Conservation (phyloP, 495 filamentous ascomycete species). For the Penicillium bovifimosum region DNA sequence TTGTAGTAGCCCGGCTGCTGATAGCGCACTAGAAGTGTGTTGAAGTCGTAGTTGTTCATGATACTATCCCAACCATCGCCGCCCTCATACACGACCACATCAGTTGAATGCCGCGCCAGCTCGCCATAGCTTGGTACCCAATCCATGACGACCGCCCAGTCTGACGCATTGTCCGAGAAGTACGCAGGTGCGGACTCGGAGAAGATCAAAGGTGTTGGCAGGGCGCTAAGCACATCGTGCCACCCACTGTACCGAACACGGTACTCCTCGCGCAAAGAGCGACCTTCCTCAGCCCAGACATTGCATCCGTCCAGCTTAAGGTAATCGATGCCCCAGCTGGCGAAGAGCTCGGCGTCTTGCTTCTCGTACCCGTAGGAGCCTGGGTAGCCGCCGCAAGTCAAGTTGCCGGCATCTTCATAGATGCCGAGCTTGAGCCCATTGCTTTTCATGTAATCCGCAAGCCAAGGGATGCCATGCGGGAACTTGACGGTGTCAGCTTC, state of each 20-base stretch:
- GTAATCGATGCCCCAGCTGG: conserved; percentile 39
- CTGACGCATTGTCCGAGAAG: conserved; percentile 31
- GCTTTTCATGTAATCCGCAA: conserved; percentile 26
- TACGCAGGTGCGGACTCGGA: conserved; percentile 41
- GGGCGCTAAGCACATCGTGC: conserved; percentile 28
- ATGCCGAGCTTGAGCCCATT: conserved; percentile 37
- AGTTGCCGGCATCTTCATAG: conserved; percentile 38
- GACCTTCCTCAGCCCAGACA: conserved; percentile 23
- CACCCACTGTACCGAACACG: conserved; percentile 27
- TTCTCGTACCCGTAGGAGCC: conserved; percentile 35
- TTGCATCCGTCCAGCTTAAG: conserved; percentile 41
- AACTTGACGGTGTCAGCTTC: conserved; percentile 34
- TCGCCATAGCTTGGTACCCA: conserved; percentile 35
- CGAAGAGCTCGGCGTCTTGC: conserved; percentile 34
- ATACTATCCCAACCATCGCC: conserved; percentile 36
- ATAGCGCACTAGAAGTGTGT: conserved; percentile 35
- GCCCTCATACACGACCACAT: conserved; percentile 33
- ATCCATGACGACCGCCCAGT: conserved; percentile 38
- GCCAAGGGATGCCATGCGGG: conserved; percentile 38
- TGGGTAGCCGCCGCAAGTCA: conserved; percentile 37
- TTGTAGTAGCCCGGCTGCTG: conserved; percentile 41
- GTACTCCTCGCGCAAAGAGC: conserved; percentile 27
- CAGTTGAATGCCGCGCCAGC: conserved; percentile 39
- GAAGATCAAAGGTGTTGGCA: conserved; percentile 36
- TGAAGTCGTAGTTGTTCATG: conserved; percentile 37